Evolutionary conservation across 2,329 filamentous ascomycete genomes (phyloP), one percentile per base, ranked within the genome.

Genomic region (Aureobasidium sp.): DNA sequence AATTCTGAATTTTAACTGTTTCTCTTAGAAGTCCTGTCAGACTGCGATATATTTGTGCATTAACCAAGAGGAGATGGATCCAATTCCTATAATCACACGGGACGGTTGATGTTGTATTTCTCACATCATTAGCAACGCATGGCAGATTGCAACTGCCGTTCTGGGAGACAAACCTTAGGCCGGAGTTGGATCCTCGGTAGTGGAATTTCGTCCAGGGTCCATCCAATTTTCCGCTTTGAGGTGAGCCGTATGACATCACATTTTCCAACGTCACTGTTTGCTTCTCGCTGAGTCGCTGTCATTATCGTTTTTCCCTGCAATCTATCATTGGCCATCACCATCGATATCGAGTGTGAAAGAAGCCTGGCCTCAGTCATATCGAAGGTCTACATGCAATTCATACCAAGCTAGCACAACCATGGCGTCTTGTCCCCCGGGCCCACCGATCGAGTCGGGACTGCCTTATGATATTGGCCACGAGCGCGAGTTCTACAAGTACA

Each of bases 401-500:
- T 29, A 7, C 2, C 6, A 7, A 39, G 25, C 11, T 16, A 11
- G 13, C 1, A 37, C 21, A 42, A 25, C 14, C 36, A 54, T 54
- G 50, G 10, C 37, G 13, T 30, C 3, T 9, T 54, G 50, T 21
- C 50, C 50, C 11, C 27, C 11, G 14, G 50, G 25, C 13, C 36
- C 16, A 6, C 1, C 16, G 16, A 6, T 6, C 27, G 50, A 13
- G 3, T 29, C 36, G 14, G 50, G 42, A 41, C 25, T 30, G 32
- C 36, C 48, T 1, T 68, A 64, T 60, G 69, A 71, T 51, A 65
- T 67, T 57, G 64, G 64, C 8, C 67, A 69, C 3, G 70, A 70
- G 59, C 66, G 69, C 48, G 69, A 72, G 62, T 71, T 72, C 59
- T 71, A 71, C 63, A 62, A 67, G 59, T 72, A 71, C 60, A 69